Evolutionary conservation across 2,329 filamentous ascomycete species (phyloP).

Genomic region (Scytalidium sp.): DNA sequence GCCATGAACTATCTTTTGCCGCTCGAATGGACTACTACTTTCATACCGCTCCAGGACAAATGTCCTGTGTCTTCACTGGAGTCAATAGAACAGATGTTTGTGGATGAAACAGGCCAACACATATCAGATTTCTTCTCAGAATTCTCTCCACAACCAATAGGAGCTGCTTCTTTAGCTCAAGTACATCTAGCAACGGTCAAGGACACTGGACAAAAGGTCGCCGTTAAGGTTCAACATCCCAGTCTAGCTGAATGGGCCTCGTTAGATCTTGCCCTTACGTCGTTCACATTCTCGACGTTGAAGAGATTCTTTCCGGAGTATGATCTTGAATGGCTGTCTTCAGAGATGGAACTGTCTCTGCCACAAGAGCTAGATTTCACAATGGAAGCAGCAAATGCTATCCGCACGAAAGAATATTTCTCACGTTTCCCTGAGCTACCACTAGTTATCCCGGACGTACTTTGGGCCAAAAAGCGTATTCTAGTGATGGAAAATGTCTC

Average conservation of each 20-base stretch:
- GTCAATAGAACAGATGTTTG: constrained; percentile 84
- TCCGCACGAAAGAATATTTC: constrained; percentile 78
- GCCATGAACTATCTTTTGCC: constrained; percentile 95
- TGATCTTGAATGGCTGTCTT: constrained; percentile 91
- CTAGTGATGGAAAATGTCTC: constrained; percentile 94
- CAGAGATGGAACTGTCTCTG: constrained; percentile 87
- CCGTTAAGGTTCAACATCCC: constrained; percentile 96
- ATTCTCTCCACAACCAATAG: constrained; percentile 78
- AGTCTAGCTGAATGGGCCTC: constrained; percentile 84
- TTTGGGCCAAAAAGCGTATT: constrained; percentile 86
- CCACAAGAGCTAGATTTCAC: constrained; percentile 90
- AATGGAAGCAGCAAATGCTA: constrained; percentile 81
- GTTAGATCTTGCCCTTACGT: constrained; percentile 81
- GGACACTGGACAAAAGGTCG: constrained; percentile 80
- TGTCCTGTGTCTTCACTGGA: constrained; percentile 90
- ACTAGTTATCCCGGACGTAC: constrained; percentile 81
- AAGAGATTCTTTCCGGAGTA: constrained; percentile 97
- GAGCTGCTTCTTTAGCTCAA: constrained; percentile 90
- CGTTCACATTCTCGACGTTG: constrained; percentile 84
- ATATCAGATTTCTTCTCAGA: constrained; percentile 83
- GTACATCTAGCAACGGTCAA: constrained; percentile 86
- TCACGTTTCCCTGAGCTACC: constrained; percentile 70
- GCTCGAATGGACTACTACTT: constrained; percentile 89
- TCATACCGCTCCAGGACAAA: constrained; percentile 92
- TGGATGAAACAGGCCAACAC: constrained; percentile 73